Evolutionary conservation across 2,329 filamentous ascomycete species (phyloP).

Genomic region (Mycogone perniciosa): DNA sequence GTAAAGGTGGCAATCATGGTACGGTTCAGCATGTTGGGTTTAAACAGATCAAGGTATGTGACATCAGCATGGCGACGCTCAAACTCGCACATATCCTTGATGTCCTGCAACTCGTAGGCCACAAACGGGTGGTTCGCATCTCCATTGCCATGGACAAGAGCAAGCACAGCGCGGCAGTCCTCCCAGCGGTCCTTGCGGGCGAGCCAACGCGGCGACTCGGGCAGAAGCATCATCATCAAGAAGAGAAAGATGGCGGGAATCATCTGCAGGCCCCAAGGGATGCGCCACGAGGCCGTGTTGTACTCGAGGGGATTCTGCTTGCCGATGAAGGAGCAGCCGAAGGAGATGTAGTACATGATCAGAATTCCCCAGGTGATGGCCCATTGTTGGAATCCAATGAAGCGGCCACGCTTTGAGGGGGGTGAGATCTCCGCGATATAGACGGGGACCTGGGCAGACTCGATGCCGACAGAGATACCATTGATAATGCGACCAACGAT

Average conservation of each 20-base stretch:
- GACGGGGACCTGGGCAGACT: constrained; percentile 61
- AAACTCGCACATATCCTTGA: constrained; percentile 66
- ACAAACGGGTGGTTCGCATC: constrained; percentile 61
- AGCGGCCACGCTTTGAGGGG: constrained; percentile 52
- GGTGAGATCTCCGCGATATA: constrained; percentile 61
- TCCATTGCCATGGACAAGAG: constrained; percentile 59
- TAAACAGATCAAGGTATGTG: constrained; percentile 65
- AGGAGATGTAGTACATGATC: constrained; percentile 64
- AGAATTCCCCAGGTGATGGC: constrained; percentile 63
- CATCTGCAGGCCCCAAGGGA: constrained; percentile 61
- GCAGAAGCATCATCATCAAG: constrained; percentile 52
- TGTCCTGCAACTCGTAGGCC: constrained; percentile 61
- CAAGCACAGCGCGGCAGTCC: constrained; percentile 46
- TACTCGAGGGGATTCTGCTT: constrained; percentile 22
- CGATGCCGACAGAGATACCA: constrained; percentile 60
- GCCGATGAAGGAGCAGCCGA: constrained; percentile 56
- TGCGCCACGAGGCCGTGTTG: constrained; percentile 52
- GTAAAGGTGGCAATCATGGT: constrained; percentile 46
- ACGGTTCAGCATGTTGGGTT: constrained; percentile 55
- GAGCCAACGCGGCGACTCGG: constrained; percentile 59
- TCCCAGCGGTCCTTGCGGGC: constrained; percentile 55
- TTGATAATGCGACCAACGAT: constrained; percentile 56
- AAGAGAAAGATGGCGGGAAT: constrained; percentile 55
- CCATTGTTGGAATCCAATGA: constrained; percentile 68
- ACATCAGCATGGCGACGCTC: constrained; percentile 64